Evolutionary conservation across 495 filamentous ascomycete species (phyloP).

Genomic region (Penicillium nucicola): DNA sequence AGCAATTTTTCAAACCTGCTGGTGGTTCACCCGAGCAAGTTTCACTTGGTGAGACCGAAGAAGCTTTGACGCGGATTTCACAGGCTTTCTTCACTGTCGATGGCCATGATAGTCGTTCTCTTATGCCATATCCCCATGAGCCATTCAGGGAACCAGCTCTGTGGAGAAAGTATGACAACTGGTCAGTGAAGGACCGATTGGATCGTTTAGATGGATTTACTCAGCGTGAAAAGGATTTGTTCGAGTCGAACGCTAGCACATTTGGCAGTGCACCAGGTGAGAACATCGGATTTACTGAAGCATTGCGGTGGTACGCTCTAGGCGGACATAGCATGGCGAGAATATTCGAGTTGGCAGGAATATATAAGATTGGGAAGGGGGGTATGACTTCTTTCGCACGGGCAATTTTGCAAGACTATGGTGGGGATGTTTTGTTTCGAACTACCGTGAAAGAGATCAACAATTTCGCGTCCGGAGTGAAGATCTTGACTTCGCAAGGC

Average conservation of each 20-base stretch:
- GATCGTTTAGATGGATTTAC: background rate
- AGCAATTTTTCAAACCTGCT: slow-evolving; percentile 1
- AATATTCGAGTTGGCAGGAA: slow-evolving; percentile 8
- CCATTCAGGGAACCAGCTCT: slow-evolving; percentile 6
- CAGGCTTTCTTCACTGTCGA: slow-evolving; percentile 9
- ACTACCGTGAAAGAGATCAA: too few species aligned
- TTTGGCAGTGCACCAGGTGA: slow-evolving; percentile 15
- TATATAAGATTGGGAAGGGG: slow-evolving; percentile 15
- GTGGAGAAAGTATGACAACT: slow-evolving; percentile 10
- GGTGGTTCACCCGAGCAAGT: background rate
- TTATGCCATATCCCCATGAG: slow-evolving; percentile 21
- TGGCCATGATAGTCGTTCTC: slow-evolving; percentile 5
- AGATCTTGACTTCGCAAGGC: too few species aligned
- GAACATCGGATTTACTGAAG: slow-evolving; percentile 14
- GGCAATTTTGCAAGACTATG: slow-evolving; percentile 13
- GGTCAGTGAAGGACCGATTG: slow-evolving; percentile 9
- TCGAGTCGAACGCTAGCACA: slow-evolving; percentile 12
- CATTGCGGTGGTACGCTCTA: slow-evolving; percentile 18
- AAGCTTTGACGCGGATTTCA: slow-evolving; percentile 3
- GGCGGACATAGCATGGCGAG: background rate
- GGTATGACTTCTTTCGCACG: slow-evolving; percentile 16
- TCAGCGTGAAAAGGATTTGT: slow-evolving; percentile 8
- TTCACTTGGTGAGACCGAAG: too few species aligned
- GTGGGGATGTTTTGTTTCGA: too few species aligned
- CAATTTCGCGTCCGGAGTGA: too few species aligned